These are phyloP conservation scores for Rubia tinctorum DNA, from an alignment of 305 asterid genomes.

Conservation along the genomic window DNA sequence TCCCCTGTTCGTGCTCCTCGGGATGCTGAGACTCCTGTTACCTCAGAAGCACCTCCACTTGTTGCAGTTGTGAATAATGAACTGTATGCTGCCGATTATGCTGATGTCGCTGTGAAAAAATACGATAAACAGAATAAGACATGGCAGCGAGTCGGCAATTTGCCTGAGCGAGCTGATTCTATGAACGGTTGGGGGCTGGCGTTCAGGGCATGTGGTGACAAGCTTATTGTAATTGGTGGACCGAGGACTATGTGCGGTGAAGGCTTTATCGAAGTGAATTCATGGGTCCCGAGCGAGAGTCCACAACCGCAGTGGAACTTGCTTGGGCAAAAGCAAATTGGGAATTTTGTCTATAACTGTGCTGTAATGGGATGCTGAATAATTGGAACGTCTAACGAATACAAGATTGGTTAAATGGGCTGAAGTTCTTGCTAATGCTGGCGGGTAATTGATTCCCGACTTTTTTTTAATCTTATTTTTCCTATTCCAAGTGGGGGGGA, in stretches of 20 bases:
- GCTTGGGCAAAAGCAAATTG: constrained; percentile 66
- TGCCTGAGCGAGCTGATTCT: constrained; percentile 80
- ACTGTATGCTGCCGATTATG: constrained; percentile 81
- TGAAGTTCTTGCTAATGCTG: constrained; percentile 46
- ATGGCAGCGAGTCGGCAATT: constrained; percentile 65
- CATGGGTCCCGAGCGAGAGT: constrained; percentile 79
- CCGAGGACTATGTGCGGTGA: constrained; percentile 69
- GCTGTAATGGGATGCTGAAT: constrained; percentile 87
- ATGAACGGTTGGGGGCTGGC: constrained; percentile 98
- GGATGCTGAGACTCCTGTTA: constrained; percentile 52
- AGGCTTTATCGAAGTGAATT: constrained; percentile 76
- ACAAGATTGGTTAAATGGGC: constrained; percentile 42
- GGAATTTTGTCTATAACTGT: constrained; percentile 85
- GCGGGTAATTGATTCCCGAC: constrained; percentile 53
- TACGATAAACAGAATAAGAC: constrained; percentile 41
- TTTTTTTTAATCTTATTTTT: constrained; percentile 31
- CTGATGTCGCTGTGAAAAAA: constrained; percentile 70
- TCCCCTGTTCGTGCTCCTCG: constrained; percentile 57
- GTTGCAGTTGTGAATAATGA: constrained; percentile 80
- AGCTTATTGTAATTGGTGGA: constrained; percentile 82
- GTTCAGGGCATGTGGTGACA: constrained; percentile 83
- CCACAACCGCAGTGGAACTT: constrained; percentile 64
- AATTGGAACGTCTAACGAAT: constrained; percentile 24
- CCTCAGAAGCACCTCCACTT: constrained; percentile 87
- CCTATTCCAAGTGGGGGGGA: constrained; percentile 32